Evolutionary conservation across 2,329 filamentous ascomycete genomes (phyloP).

Genomic region (Aureobasidium zeae): DNA sequence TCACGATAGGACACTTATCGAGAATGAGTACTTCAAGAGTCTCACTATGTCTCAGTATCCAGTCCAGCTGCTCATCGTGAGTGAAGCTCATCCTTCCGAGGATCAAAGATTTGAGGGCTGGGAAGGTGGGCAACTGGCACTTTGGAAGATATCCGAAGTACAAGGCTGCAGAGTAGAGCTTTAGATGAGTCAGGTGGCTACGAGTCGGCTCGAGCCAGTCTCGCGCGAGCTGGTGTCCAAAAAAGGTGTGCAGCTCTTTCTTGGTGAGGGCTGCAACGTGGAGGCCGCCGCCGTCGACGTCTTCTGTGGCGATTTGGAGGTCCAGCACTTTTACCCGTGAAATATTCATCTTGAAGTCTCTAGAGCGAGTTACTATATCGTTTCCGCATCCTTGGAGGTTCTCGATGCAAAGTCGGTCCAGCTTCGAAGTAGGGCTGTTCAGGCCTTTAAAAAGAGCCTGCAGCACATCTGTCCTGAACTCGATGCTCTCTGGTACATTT

Average conservation of each 20-base stretch:
- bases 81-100: slow-evolving; percentile 37
- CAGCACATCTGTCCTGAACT: slow-evolving; percentile 12
- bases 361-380: slow-evolving; percentile 14
- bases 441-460: slow-evolving; percentile 11
- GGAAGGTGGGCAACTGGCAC: slow-evolving; percentile 33
- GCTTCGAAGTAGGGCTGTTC: slow-evolving; percentile 3
- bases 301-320: slow-evolving; percentile 21
- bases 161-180: slow-evolving; percentile 28
- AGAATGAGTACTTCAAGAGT: slow-evolving; percentile 37
- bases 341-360: slow-evolving; percentile 20
- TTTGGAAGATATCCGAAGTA: slow-evolving; percentile 36
- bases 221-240: slow-evolving; percentile 18
- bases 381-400: slow-evolving; percentile 22
- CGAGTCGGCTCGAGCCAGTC: slow-evolving; percentile 23
- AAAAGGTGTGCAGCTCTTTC: slow-evolving; percentile 20
- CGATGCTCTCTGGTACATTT: slow-evolving; percentile 10
- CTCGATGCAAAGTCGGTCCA: slow-evolving; percentile 20
- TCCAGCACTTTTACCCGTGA: slow-evolving; percentile 18
- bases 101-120: slow-evolving; percentile 32
- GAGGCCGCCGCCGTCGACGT: slow-evolving; percentile 11
- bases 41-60: slow-evolving; percentile 33
- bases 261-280: slow-evolving; percentile 19
- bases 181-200: slow-evolving; percentile 29
- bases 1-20: slow-evolving; percentile 33
- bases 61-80: slow-evolving; percentile 40